These are phyloP conservation scores for Cercospora zeae-maydis DNA, from an alignment of 2,329 filamentous ascomycete genomes.

Conservation along the genomic window DNA sequence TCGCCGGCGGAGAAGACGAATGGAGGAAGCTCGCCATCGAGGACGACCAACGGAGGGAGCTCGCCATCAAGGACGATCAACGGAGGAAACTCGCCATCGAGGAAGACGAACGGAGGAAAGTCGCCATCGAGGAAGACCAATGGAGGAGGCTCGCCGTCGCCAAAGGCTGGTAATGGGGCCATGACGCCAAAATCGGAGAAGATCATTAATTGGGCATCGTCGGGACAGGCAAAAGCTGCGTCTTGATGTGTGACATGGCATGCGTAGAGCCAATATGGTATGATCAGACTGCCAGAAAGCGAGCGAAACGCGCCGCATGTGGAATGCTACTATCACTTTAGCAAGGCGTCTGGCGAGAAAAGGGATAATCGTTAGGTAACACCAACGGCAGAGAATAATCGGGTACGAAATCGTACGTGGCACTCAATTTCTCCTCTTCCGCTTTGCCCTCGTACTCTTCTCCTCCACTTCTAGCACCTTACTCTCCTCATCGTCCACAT, in stretches of 20 bases:
- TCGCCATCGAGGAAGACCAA: background rate
- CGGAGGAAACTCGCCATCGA: background rate
- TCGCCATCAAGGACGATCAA: background rate
- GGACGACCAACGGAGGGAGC: background rate
- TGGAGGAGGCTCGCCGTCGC: background rate
- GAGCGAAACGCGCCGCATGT: background rate
- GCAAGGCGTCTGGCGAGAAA: constrained; percentile 13
- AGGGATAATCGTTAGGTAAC: background rate
- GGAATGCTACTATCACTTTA: constrained; percentile 9
- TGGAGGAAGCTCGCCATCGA: background rate
- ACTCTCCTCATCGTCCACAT: constrained; percentile 39
- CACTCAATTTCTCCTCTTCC: constrained; percentile 31
- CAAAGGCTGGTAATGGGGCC: constrained; percentile 12
- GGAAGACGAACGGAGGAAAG: background rate
- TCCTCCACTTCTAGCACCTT: constrained; percentile 41
- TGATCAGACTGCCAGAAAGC: background rate
- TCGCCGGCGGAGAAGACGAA: constrained; percentile 3
- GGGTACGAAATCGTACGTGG: background rate
- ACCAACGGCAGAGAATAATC: background rate
- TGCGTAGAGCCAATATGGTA: background rate
- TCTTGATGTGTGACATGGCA: background rate
- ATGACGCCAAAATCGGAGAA: constrained; percentile 26
- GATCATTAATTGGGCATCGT: constrained; percentile 25
- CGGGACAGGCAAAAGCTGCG: background rate
- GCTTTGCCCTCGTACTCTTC: constrained; percentile 38